Conservation (phyloP, 176 grass and related monocot species). For the Phyllostachys edulis region DNA sequence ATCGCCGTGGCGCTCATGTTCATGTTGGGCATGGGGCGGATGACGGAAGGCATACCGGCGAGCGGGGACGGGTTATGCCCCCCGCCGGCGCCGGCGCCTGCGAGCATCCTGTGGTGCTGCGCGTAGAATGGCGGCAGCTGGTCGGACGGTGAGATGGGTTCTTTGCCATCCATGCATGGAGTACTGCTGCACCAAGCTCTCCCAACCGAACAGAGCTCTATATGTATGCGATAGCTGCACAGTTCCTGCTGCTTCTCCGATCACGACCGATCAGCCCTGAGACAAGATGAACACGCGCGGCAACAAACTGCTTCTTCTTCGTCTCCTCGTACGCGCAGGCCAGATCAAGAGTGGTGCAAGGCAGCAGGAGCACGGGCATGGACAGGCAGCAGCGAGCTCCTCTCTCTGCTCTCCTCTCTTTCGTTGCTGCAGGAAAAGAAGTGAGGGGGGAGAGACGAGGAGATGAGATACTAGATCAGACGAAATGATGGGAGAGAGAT, state of each 20-base stretch:
- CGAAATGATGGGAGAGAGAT: slow-evolving; percentile 42
- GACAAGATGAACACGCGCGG: background rate
- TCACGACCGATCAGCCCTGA: background rate
- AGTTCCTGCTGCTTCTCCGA: background rate
- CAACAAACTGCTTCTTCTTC: background rate
- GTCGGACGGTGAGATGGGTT: slow-evolving; percentile 58
- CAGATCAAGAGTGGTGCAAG: background rate
- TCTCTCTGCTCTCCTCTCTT: too few relatives aligned
- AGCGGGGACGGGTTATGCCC: slow-evolving; percentile 35
- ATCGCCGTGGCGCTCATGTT: slow-evolving; percentile 58
- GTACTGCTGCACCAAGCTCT: background rate
- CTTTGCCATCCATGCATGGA: slow-evolving; percentile 93
- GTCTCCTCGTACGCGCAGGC: background rate
- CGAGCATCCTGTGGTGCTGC: slow-evolving; percentile 35
- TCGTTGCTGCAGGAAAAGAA: background rate
- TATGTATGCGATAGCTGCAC: background rate
- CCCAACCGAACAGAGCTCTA: background rate
- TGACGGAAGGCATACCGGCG: slow-evolving; percentile 58
- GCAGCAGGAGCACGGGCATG: background rate
- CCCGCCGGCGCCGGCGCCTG: slow-evolving; percentile 12
- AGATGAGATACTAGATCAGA: slow-evolving; percentile 22
- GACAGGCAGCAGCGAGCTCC: background rate
- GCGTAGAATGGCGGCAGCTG: slow-evolving; percentile 61
- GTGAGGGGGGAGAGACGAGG: background rate
- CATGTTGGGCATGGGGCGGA: slow-evolving; percentile 72